Conservation (phyloP, 352 stramenopile species). For the Phytopythium delawarense region DNA sequence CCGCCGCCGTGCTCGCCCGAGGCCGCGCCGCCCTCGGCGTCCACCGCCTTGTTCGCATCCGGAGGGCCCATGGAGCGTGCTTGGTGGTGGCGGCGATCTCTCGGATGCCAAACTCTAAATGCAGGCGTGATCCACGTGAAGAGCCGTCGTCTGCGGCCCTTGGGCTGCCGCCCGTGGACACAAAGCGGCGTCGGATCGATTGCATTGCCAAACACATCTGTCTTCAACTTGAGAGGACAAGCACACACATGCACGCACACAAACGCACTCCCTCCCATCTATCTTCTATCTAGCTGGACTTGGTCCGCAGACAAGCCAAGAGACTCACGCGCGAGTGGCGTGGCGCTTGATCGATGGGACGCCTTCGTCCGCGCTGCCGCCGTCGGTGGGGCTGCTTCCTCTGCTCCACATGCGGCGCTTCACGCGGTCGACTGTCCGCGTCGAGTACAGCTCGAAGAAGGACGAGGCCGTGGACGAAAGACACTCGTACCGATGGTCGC, state of each 20-base stretch:
- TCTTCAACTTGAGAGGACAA: neutral
- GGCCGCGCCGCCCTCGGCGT: slow-evolving; percentile 14
- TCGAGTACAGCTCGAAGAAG: slow-evolving; percentile 86
- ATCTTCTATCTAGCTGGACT: neutral
- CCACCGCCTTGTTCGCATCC: slow-evolving; percentile 34
- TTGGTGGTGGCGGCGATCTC: neutral
- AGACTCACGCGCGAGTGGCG: slow-evolving; percentile 8
- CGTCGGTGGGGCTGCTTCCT: slow-evolving; percentile 6
- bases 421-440: slow-evolving; percentile 76
- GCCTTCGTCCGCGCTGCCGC: neutral
- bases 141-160: neutral
- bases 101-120: neutral
- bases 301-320: neutral
- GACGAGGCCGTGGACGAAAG: slow-evolving; percentile 54
- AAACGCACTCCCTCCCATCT: neutral
- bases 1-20: slow-evolving; percentile 16
- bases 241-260: neutral
- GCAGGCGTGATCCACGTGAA: neutral
- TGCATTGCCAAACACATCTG: neutral
- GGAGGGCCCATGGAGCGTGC: slow-evolving; percentile 33
- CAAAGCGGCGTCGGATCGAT: neutral
- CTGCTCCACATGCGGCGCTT: slow-evolving; percentile 67
- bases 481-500: slow-evolving; percentile 32
- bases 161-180: neutral
- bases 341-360: slow-evolving; percentile 1